phyloP scores from a whole-genome alignment of 306 rosid species.

The Prinsepia uniflora region DNA sequence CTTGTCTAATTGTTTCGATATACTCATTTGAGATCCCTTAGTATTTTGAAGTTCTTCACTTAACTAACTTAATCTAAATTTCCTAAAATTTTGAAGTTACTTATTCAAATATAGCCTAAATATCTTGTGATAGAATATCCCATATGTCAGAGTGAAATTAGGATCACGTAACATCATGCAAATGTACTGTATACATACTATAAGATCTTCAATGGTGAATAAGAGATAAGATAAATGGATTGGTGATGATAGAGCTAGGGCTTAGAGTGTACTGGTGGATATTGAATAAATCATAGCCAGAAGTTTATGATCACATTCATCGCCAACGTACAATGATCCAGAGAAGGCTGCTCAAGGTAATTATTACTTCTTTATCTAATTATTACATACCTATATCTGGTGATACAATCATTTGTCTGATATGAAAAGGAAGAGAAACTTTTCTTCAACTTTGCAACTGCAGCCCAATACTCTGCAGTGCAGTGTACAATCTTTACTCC shows the following conservation, averaged over 20 bases:
- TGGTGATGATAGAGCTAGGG: neutral
- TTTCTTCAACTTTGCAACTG: neutral
- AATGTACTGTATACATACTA: neutral
- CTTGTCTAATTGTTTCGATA: no score
- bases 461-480: neutral
- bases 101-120: no score
- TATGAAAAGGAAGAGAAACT: neutral
- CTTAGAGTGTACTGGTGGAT: neutral
- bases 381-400: neutral
- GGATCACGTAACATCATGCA: neutral
- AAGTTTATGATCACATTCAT: neutral
- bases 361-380: no score
- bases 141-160: neutral
- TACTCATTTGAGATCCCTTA: no score
- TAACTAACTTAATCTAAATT: no score
- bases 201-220: neutral
- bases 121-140: no score
- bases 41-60: no score
- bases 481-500: no score
- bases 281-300: neutral
- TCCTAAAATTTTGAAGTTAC: no score
- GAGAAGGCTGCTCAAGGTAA: no score
- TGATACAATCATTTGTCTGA: neutral
- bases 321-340: neutral
- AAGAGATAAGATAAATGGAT: slow-evolving; percentile 1